These are phyloP conservation scores for Vitellaria paradoxa DNA, from an alignment of 179 eudicot species.

Conservation along the genomic window DNA sequence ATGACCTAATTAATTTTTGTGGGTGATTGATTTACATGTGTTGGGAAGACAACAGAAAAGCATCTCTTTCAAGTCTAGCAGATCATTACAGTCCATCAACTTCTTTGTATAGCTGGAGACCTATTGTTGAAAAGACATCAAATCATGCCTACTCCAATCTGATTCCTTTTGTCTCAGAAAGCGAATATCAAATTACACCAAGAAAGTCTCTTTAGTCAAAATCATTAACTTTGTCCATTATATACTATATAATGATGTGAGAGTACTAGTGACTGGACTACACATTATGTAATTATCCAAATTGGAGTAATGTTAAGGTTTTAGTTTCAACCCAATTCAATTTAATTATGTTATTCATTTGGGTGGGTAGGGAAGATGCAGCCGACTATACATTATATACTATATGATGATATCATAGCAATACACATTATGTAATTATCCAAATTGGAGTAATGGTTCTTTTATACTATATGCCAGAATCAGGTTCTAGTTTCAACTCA, in stretches of 20 bases:
- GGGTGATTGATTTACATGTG: neutral
- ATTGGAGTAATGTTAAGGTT: no score
- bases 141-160: neutral
- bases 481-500: no score
- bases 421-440: neutral
- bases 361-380: no score
- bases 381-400: no score
- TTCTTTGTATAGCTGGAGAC: neutral
- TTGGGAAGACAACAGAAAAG: neutral
- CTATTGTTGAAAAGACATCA: neutral
- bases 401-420: no score
- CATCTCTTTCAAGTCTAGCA: neutral
- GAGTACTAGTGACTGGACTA: neutral
- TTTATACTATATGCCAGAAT: neutral
- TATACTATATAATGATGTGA: no score
- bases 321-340: no score
- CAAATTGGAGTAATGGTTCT: neutral
- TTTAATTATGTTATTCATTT: no score
- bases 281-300: neutral
- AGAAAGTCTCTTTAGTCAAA: slow-evolving; percentile 3
- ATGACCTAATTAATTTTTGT: neutral
- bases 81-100: neutral
- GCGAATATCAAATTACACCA: neutral
- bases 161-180: neutral
- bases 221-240: neutral